Evolutionary conservation across 2,329 filamentous ascomycete species (phyloP).

Genomic region (Fusarium pseudocircinatum): DNA sequence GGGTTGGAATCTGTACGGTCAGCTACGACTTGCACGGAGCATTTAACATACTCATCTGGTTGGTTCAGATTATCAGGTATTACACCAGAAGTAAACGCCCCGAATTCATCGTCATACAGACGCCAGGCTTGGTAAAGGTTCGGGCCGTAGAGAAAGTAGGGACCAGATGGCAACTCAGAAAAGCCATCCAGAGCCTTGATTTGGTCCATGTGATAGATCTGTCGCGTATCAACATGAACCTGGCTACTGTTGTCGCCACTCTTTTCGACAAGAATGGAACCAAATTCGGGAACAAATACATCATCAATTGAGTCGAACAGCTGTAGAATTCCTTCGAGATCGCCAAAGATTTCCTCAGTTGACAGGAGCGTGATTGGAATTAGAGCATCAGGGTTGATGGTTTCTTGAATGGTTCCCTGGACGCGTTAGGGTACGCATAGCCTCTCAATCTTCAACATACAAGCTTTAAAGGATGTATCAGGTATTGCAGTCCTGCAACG

Average conservation of each 20-base stretch:
- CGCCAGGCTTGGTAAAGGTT: conserved; percentile 55
- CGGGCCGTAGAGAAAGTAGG: conserved; percentile 54
- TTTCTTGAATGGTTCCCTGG: conserved; percentile 54
- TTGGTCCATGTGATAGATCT: conserved; percentile 37
- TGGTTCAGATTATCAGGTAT: conserved; percentile 47
- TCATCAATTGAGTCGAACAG: conserved; percentile 50
- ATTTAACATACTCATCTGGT: conserved; percentile 38
- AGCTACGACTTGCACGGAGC: not conserved
- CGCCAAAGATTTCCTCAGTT: conserved; percentile 50
- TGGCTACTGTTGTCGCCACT: conserved; percentile 30
- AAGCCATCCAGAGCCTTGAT: conserved; percentile 31
- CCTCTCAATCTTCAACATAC: conserved; percentile 28
- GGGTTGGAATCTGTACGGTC: conserved; percentile 45
- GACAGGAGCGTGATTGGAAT: conserved; percentile 53
- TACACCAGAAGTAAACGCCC: conserved; percentile 51
- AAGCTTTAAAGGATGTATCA: conserved; percentile 52
- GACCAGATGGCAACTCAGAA: conserved; percentile 49
- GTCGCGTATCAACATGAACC: not conserved
- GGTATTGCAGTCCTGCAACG: conserved; percentile 51
- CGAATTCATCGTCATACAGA: conserved; percentile 51
- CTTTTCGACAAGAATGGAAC: conserved; percentile 52
- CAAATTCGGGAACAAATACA: conserved; percentile 52
- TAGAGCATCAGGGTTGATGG: conserved; percentile 53
- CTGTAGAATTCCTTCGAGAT: conserved; percentile 48
- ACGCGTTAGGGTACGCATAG: not conserved